These are phyloP conservation scores for Aspergillus heteromorphus DNA, from an alignment of 495 filamentous ascomycete genomes.

Conservation along the genomic window DNA sequence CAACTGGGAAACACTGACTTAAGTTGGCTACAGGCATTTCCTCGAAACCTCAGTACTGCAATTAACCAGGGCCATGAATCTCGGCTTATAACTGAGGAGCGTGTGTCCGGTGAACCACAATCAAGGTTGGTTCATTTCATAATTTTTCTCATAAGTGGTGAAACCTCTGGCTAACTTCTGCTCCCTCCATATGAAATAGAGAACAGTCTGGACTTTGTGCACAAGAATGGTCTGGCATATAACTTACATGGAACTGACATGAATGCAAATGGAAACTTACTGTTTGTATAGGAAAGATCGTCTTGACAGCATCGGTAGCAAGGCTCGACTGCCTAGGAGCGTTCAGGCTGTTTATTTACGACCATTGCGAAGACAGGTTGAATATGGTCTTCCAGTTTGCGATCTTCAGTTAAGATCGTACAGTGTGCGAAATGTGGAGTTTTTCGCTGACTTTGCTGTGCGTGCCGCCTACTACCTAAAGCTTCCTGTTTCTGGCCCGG, in stretches of 20 bases:
- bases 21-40: constrained; percentile 2
- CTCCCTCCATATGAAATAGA: neutral
- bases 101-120: neutral
- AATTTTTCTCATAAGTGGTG: neutral
- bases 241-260: neutral
- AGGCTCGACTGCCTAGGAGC: constrained; percentile 60
- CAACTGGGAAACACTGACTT: neutral
- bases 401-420: constrained; percentile 92
- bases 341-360: constrained; percentile 82
- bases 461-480: constrained; percentile 91
- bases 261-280: constrained; percentile 9
- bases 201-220: neutral
- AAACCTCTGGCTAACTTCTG: neutral
- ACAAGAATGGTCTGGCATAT: constrained; percentile 10
- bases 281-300: constrained; percentile 30
- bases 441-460: constrained; percentile 91
- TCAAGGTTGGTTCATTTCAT: neutral
- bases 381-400: constrained; percentile 76
- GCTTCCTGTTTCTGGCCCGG: constrained; percentile 78
- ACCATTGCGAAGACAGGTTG: constrained; percentile 68
- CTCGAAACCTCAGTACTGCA: constrained; percentile 3
- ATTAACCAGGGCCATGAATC: neutral
- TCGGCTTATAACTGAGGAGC: neutral
- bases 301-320: constrained; percentile 26
- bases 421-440: constrained; percentile 83